Evolutionary conservation across 1,139 yeast species (phyloP).

Genomic region (Torulaspora pretoriensis): DNA sequence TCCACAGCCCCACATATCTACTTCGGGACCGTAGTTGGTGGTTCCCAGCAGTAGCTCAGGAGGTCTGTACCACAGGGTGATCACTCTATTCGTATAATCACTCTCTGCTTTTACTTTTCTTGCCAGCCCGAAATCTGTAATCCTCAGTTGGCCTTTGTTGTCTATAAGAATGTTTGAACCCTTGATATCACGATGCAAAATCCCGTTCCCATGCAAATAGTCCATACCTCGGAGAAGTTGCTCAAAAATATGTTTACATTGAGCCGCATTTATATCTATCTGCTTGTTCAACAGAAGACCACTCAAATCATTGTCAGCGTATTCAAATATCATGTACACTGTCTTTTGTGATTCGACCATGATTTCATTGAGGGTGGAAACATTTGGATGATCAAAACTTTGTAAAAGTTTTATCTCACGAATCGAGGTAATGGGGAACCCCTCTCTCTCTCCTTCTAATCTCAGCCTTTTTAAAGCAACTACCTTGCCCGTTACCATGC

Average conservation of each 20-base stretch:
- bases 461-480: constrained; percentile 84
- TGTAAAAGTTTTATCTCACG: constrained; percentile 86
- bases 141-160: constrained; percentile 65
- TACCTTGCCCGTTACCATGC: constrained; percentile 53
- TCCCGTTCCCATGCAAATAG: constrained; percentile 72
- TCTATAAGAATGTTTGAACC: constrained; percentile 85
- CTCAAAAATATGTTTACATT: constrained; percentile 69
- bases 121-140: constrained; percentile 95
- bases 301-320: constrained; percentile 88
- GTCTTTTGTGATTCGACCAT: constrained; percentile 74
- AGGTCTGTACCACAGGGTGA: constrained; percentile 95
- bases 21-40: constrained; percentile 83
- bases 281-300: constrained; percentile 81
- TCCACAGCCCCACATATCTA: constrained; percentile 97
- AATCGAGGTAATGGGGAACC: constrained; percentile 93
- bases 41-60: constrained; percentile 90
- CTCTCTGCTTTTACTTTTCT: constrained; percentile 56
- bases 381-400: constrained; percentile 77
- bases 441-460: constrained; percentile 84
- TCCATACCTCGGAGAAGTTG: constrained; percentile 78
- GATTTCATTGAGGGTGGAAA: constrained; percentile 80
- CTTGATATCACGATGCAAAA: constrained; percentile 90
- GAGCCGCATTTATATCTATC: constrained; percentile 56
- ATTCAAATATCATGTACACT: constrained; percentile 87
- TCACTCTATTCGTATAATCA: constrained; percentile 86